Evolutionary conservation across 208 protist genomes (phyloP).

Genomic region (Trypanosoma melophagium): DNA sequence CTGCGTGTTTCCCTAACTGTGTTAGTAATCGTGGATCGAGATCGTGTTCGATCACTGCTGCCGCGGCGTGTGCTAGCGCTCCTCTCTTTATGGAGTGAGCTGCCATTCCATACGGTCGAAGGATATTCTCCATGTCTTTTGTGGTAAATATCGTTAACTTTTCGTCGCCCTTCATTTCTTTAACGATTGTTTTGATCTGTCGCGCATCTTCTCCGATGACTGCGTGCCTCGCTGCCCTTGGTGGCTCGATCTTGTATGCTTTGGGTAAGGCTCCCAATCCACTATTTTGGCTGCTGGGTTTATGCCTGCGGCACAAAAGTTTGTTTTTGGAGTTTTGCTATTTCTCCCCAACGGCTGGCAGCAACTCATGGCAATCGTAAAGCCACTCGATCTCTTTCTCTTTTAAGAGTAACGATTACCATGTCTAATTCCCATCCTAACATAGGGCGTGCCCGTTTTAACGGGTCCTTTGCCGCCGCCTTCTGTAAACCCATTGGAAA

Average conservation of each 20-base stretch:
- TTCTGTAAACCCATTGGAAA: not conserved
- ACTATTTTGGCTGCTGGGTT: not conserved
- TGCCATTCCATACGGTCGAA: conserved; percentile 9
- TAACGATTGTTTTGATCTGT: not conserved
- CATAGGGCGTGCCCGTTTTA: conserved; percentile 18
- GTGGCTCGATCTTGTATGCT: conserved; percentile 3
- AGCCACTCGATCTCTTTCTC: conserved; percentile 8
- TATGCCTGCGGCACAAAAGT: conserved; percentile 8
- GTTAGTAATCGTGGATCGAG: conserved; percentile 7
- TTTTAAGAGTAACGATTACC: not conserved
- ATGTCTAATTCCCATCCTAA: conserved; percentile 7
- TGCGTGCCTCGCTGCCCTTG: conserved; percentile 1
- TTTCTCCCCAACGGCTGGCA: conserved; percentile 1
- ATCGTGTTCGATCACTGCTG: conserved; percentile 11
- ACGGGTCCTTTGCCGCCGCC: not conserved
- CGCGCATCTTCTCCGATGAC: conserved; percentile 2
- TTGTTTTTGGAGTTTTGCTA: conserved; percentile 10
- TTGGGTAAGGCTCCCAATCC: conserved; percentile 11
- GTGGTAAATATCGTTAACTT: not conserved
- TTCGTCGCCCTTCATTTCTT: conserved; percentile 2
- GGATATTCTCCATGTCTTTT: conserved; percentile 14
- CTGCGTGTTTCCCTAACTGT: conserved; percentile 9
- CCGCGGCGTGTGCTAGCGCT: conserved; percentile 1
- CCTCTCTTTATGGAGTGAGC: conserved; percentile 20
- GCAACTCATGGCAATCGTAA: conserved; percentile 2